phyloP scores from a whole-genome alignment of 495 filamentous ascomycete genomes.

The Pseudotulostoma volvatum region DNA sequence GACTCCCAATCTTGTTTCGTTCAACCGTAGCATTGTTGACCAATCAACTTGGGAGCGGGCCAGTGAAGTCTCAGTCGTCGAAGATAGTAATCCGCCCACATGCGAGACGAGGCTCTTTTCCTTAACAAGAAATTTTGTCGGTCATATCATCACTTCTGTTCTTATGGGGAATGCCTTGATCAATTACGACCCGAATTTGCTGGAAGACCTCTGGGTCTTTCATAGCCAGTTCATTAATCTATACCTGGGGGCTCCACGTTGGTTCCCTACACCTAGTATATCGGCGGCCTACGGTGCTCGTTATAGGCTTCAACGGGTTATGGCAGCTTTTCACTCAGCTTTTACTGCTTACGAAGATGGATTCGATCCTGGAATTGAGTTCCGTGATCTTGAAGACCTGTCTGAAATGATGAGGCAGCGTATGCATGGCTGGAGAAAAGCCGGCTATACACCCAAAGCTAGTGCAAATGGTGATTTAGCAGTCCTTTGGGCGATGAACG shows the following conservation, averaged over 20 bases:
- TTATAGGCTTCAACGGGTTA: slow-evolving; percentile 27
- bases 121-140: slow-evolving; percentile 39
- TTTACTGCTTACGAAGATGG: slow-evolving; percentile 30
- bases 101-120: slow-evolving; percentile 36
- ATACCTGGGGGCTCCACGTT: slow-evolving; percentile 34
- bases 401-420: slow-evolving; percentile 31
- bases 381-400: slow-evolving; percentile 38
- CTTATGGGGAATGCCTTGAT: slow-evolving; percentile 40
- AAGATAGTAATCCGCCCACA: slow-evolving; percentile 14
- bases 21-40: slow-evolving; percentile 41
- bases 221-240: slow-evolving; percentile 37
- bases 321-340: slow-evolving; percentile 34
- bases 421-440: slow-evolving; percentile 20
- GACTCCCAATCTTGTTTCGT: slow-evolving; percentile 38
- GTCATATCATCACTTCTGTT: slow-evolving; percentile 29
- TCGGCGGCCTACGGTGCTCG: slow-evolving; percentile 37
- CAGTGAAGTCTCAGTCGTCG: slow-evolving; percentile 18
- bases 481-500: slow-evolving; percentile 37
- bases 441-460: slow-evolving; percentile 15
- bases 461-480: slow-evolving; percentile 23
- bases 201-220: slow-evolving; percentile 38
- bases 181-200: slow-evolving; percentile 35
- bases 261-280: slow-evolving; percentile 31
- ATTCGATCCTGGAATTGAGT: slow-evolving; percentile 26
- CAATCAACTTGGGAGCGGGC: slow-evolving; percentile 43